Evolutionary conservation across 805 yeast species (phyloP).

Genomic region (Hanseniaspora guilliermondii): DNA sequence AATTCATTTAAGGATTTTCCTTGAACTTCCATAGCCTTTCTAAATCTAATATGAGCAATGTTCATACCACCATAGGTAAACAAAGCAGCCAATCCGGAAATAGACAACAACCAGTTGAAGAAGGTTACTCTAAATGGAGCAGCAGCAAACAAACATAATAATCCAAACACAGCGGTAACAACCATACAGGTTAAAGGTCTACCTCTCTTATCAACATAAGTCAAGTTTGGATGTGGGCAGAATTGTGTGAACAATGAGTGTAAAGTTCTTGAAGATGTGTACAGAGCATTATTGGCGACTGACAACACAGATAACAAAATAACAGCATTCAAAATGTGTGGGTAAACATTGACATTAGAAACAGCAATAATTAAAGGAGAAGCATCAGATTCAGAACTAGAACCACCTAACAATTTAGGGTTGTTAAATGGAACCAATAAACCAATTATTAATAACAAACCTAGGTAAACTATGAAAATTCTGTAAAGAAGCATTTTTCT

Average conservation of each 20-base stretch:
- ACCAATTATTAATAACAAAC: constrained; percentile 42
- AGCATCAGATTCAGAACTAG: constrained; percentile 33
- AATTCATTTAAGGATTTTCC: constrained; percentile 34
- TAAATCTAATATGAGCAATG: constrained; percentile 54
- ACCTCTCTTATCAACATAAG: constrained; percentile 40
- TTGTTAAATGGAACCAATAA: constrained; percentile 45
- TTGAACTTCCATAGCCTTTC: constrained; percentile 48
- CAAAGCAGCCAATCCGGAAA: constrained; percentile 63
- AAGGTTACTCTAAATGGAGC: constrained; percentile 44
- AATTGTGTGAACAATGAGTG: constrained; percentile 46
- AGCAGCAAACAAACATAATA: constrained; percentile 45
- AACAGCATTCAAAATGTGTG: constrained; percentile 38
- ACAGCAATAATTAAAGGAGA: constrained; percentile 37
- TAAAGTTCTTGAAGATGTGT: constrained; percentile 56
- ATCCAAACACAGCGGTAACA: constrained; percentile 48
- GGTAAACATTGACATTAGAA: constrained; percentile 31
- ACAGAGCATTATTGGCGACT: constrained; percentile 65
- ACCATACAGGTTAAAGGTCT: constrained; percentile 49
- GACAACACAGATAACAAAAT: constrained; percentile 36
- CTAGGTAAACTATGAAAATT: constrained; percentile 41
- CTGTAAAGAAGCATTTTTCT: constrained; percentile 43
- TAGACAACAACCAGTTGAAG: constrained; percentile 60
- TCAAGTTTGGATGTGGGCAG: constrained; percentile 39
- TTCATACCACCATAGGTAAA: constrained; percentile 60
- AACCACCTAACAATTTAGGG: constrained; percentile 29